phyloP scores from a whole-genome alignment of 129 eudicot species.

The Lactuca sativa region DNA sequence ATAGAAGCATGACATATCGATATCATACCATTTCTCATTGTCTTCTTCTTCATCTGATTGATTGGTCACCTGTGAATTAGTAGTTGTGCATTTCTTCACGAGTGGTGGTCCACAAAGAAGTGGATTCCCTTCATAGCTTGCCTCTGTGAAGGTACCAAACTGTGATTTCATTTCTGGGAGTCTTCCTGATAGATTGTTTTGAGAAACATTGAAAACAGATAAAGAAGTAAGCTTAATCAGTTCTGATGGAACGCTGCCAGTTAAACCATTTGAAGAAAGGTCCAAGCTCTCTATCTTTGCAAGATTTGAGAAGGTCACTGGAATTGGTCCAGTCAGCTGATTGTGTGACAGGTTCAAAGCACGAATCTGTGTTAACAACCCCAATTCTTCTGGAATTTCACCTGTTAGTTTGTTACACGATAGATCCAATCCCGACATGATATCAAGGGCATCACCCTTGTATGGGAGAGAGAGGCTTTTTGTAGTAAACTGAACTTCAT shows the following conservation, averaged over 20 bases:
- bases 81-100: conserved; percentile 10
- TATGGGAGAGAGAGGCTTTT: conserved; percentile 16
- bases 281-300: conserved; percentile 20
- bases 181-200: conserved; percentile 29
- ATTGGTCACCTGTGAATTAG: not conserved
- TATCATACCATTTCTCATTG: conserved; percentile 12
- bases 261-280: conserved; percentile 23
- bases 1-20: conserved; percentile 1
- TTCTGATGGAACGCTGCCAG: conserved; percentile 20
- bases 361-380: conserved; percentile 5
- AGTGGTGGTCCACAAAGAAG: conserved; percentile 25
- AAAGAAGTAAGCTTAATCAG: not conserved
- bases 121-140: conserved; percentile 28
- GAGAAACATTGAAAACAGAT: conserved; percentile 17
- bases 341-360: conserved; percentile 36
- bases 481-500: conserved; percentile 7
- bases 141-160: conserved; percentile 20
- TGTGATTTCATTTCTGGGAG: conserved; percentile 23
- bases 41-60: not conserved
- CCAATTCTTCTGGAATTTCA: conserved; percentile 28
- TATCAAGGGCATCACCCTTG: conserved; percentile 25
- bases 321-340: conserved; percentile 2
- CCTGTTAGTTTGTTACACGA: conserved; percentile 27
- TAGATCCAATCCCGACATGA: conserved; percentile 31
- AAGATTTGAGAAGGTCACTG: conserved; percentile 10